Percentiles rank a stretch among this genome's conserved stretches.
phyloP scores from a whole-genome alignment of 345 rosid species.

The Acer yangbiense region DNA sequence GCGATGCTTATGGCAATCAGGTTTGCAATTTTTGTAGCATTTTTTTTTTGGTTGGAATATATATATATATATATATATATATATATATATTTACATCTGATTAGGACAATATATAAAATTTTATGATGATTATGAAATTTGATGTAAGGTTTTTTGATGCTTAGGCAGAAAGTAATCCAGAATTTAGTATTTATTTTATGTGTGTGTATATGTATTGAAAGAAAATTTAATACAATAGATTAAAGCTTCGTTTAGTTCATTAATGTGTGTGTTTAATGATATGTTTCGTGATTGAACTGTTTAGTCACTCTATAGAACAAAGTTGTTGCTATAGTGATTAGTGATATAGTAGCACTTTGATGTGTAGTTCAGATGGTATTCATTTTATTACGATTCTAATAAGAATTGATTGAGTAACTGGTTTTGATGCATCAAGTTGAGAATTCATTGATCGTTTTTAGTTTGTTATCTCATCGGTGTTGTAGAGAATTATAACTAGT shows the following conservation, averaged over 20 bases:
- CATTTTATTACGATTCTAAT: too few species aligned
- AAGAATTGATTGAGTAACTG: too few species aligned
- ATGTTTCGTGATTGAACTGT: not conserved
- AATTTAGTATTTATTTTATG: not conserved
- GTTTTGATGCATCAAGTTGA: too few species aligned
- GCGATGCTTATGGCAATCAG: constrained; percentile 95
- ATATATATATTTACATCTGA: too few species aligned
- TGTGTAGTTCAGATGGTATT: too few species aligned
- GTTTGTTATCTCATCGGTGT: too few species aligned
- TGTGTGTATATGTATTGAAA: not conserved
- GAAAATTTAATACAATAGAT: not conserved
- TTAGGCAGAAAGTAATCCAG: not conserved
- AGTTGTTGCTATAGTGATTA: not conserved
- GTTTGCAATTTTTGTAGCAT: constrained; percentile 32
- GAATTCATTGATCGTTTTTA: too few species aligned
- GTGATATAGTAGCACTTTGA: too few species aligned
- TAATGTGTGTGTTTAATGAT: not conserved
- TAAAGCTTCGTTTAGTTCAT: too few species aligned
- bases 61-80: too few species aligned
- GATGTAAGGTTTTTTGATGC: not conserved
- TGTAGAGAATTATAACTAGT: too few species aligned
- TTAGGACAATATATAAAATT: not conserved
- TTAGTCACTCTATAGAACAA: not conserved
- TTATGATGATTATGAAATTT: not conserved
- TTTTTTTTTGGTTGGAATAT: not conserved